A percentile compares a stretch with the other conserved stretches of the same genome.
Evolutionary conservation across 768 basidiomycete genomes (phyloP).

Genomic region (Amanita pseudoporphyria): DNA sequence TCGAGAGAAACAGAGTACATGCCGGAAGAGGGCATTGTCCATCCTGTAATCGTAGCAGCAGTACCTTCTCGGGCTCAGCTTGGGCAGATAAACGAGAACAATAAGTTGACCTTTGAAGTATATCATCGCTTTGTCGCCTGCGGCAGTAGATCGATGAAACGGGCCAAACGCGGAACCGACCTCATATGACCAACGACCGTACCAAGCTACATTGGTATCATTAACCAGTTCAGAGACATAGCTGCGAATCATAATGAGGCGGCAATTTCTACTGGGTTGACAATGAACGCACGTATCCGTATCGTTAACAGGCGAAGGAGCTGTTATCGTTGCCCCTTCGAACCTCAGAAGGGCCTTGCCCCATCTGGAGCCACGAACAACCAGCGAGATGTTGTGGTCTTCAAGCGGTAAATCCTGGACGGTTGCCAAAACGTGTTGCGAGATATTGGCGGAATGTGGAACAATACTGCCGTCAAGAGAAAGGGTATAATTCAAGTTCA

Average conservation of each 20-base stretch:
- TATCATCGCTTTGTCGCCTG: conserved; percentile 35
- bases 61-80: conserved; percentile 34
- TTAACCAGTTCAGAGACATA: conserved; percentile 27
- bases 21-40: conserved; percentile 47
- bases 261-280: not conserved
- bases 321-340: conserved; percentile 44
- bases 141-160: conserved; percentile 22
- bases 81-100: not conserved
- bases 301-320: conserved; percentile 18
- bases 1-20: conserved; percentile 39
- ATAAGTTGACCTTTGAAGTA: conserved; percentile 37
- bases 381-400: conserved; percentile 47
- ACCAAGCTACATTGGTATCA: conserved; percentile 39
- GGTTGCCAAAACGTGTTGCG: conserved; percentile 36
- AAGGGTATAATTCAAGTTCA: conserved; percentile 27
- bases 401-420: conserved; percentile 36
- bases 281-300: not conserved
- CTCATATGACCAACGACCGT: conserved; percentile 44
- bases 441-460: conserved; percentile 16
- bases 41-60: conserved; percentile 50
- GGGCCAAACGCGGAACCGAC: conserved; percentile 19
- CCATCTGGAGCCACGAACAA: not conserved
- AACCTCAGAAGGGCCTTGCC: conserved; percentile 29
- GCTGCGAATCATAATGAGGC: conserved; percentile 10
- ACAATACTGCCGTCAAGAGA: conserved; percentile 38